A percentile compares a stretch with the other conserved stretches of the same genome.
Conservation (phyloP, 208 protist species). For the Leishmania gerbilli region DNA sequence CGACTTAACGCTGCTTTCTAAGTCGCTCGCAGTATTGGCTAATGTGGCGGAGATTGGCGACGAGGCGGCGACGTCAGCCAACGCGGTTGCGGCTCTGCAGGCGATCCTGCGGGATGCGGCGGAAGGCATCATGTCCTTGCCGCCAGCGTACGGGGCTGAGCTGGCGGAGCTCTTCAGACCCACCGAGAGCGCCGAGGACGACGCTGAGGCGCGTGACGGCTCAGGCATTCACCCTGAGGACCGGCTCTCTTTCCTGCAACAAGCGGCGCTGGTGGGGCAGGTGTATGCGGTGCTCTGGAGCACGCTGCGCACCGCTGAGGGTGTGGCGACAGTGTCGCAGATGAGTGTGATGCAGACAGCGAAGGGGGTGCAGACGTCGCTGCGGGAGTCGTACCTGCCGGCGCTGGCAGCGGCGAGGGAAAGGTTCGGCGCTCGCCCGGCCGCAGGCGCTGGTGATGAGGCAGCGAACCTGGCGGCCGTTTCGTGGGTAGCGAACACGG, state of each 20-base stretch:
- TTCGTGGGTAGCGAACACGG: constrained; percentile 53
- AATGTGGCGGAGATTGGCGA: constrained; percentile 56
- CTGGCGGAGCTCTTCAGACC: constrained; percentile 44
- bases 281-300: constrained; percentile 73
- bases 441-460: constrained; percentile 1
- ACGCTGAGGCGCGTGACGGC: neutral
- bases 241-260: constrained; percentile 53
- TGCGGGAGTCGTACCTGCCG: constrained; percentile 35
- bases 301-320: constrained; percentile 51
- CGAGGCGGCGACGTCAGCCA: constrained; percentile 48
- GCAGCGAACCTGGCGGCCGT: neutral
- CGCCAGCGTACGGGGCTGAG: constrained; percentile 19
- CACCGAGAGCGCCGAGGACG: constrained; percentile 6
- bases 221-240: constrained; percentile 21
- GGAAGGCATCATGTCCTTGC: constrained; percentile 36
- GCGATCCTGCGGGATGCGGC: constrained; percentile 46
- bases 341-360: constrained; percentile 45
- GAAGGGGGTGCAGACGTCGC: constrained; percentile 34
- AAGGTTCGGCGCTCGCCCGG: constrained; percentile 16
- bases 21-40: constrained; percentile 43
- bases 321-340: constrained; percentile 43
- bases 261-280: constrained; percentile 58
- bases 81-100: constrained; percentile 77
- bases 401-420: constrained; percentile 26
- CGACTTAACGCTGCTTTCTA: constrained; percentile 59